Percentiles rank a stretch among this genome's conserved stretches.
Conservation (phyloP, 441 rosid genomes). For the Erodium texanum region DNA sequence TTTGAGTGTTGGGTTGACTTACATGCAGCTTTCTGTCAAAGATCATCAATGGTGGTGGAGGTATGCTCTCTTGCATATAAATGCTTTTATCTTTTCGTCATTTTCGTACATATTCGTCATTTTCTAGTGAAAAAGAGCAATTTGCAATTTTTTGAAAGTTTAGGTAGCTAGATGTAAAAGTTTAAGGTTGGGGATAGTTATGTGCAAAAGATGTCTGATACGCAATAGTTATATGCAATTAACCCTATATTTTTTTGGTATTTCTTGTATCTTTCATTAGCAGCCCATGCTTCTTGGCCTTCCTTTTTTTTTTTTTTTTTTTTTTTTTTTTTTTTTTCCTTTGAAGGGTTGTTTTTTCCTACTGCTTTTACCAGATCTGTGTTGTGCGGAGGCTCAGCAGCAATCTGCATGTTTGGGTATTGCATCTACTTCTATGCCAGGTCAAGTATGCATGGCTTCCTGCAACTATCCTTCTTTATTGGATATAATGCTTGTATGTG, state of each 20-base stretch:
- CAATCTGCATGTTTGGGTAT: conserved; percentile 66
- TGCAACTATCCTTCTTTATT: conserved; percentile 65
- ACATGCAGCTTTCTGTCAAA: conserved; percentile 66
- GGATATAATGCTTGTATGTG: conserved; percentile 64
- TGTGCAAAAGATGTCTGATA: no score
- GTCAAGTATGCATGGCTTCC: conserved; percentile 57
- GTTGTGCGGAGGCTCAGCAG: conserved; percentile 50
- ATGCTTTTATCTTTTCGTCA: neutral
- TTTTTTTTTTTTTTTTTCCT: no score
- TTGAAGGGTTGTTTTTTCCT: neutral
- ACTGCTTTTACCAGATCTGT: conserved; percentile 47
- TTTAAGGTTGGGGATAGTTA: no score
- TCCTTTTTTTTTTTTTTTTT: no score
- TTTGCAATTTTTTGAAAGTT: no score
- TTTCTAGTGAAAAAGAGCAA: no score
- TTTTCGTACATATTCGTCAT: no score
- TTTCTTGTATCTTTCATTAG: no score
- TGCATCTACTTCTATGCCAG: conserved; percentile 48
- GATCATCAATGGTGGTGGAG: conserved; percentile 98
- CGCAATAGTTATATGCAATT: no score
- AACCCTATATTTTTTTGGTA: no score
- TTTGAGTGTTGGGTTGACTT: conserved; percentile 58
- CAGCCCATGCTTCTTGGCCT: no score
- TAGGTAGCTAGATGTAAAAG: no score
- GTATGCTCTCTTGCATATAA: conserved; percentile 23